These are phyloP conservation scores for Phyllachora maydis DNA, from an alignment of 2,329 filamentous ascomycete genomes.

Conservation along the genomic window DNA sequence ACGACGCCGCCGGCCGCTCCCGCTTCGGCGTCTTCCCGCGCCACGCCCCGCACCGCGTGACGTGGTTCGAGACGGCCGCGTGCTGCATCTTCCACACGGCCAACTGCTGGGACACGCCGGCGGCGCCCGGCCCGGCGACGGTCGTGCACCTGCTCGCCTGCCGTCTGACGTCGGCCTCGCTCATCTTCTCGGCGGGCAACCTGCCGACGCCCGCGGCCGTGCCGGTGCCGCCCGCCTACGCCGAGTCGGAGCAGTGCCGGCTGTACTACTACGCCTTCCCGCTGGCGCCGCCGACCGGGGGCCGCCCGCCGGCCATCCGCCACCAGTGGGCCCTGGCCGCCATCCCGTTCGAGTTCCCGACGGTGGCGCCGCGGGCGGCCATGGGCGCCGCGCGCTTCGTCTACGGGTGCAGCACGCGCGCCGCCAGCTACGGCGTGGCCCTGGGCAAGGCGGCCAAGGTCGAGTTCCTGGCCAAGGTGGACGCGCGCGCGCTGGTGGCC, in stretches of 20 bases:
- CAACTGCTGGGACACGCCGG: conserved; percentile 42
- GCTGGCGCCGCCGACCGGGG: conserved; percentile 10
- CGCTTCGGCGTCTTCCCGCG: conserved; percentile 50
- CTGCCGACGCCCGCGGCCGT: conserved; percentile 28
- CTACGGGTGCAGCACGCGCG: conserved; percentile 44
- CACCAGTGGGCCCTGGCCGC: conserved; percentile 44
- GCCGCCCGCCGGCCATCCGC: conserved; percentile 18
- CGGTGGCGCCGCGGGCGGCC: conserved; percentile 26
- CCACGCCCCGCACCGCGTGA: conserved; percentile 29
- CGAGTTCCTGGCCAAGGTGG: conserved; percentile 43
- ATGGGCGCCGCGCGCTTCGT: conserved; percentile 40
- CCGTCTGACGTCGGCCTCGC: conserved; percentile 41
- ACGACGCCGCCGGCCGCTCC: conserved; percentile 32
- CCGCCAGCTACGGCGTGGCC: conserved; percentile 36
- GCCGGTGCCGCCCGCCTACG: conserved; percentile 13
- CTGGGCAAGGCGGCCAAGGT: conserved; percentile 46
- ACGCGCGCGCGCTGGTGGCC: conserved; percentile 28
- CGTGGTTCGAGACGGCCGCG: conserved; percentile 47
- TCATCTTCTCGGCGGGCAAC: conserved; percentile 45
- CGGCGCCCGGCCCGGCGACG: conserved; percentile 8
- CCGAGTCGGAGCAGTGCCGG: conserved; percentile 44
- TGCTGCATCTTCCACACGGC: conserved; percentile 56
- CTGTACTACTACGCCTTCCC: conserved; percentile 49
- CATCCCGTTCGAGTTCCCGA: conserved; percentile 50
- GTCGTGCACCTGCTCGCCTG: conserved; percentile 45